These are phyloP conservation scores for Cadophora gregata DNA, from an alignment of 2,329 filamentous ascomycete species.

Conservation along the genomic window DNA sequence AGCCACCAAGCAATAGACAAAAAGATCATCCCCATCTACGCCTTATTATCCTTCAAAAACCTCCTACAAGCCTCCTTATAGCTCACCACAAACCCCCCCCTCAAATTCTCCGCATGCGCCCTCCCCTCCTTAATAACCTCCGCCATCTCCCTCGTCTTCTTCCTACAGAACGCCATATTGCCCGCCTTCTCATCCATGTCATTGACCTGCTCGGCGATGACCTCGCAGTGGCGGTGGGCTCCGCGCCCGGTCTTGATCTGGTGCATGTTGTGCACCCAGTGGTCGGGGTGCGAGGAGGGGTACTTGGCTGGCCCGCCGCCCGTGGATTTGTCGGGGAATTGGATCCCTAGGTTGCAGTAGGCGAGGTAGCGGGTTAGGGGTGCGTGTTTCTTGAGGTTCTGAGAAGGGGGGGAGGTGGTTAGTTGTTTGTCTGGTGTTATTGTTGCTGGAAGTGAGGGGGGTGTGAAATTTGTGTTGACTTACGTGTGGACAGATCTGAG, in stretches of 20 bases:
- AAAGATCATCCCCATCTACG: background rate
- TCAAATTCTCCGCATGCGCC: conserved; percentile 5
- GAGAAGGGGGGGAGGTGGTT: background rate
- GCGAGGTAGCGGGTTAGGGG: conserved; percentile 12
- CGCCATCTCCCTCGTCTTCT: background rate
- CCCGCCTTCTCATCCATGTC: conserved; percentile 6
- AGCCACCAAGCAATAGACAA: background rate
- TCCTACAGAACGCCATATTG: background rate
- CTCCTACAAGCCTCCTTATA: conserved; percentile 8
- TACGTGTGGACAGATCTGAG: conserved; percentile 11
- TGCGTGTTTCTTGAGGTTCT: conserved; percentile 2
- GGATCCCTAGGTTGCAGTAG: conserved; percentile 8
- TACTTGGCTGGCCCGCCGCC: background rate
- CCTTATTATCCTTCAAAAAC: background rate
- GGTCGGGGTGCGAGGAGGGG: background rate
- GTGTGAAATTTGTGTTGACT: background rate
- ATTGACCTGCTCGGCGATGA: background rate
- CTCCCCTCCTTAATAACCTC: background rate
- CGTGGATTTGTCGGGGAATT: conserved; percentile 7
- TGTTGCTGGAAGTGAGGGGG: background rate
- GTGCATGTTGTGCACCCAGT: conserved; percentile 16
- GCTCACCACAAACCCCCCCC: background rate
- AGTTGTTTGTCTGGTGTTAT: background rate
- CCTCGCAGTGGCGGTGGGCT: background rate
- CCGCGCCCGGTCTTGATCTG: conserved; percentile 2